Base-by-base conservation (phyloP, 306 rosid genomes). In the Argentina anserina region DNA sequence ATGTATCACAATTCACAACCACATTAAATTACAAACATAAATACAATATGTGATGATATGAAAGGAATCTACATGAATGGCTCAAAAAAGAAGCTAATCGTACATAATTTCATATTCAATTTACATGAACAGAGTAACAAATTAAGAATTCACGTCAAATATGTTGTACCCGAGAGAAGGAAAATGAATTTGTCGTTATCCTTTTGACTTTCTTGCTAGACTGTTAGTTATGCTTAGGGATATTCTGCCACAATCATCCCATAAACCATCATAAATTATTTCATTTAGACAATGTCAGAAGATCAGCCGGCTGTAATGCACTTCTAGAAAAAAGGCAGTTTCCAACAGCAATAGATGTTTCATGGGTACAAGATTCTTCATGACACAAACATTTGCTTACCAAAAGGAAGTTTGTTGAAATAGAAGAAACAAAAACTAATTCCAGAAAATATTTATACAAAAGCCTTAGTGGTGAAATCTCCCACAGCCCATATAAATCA, bases 301-400 rank as follows among this genome's bases (percentile, higher is more conserved):
- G 40, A 50, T 7, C 21, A 69, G 23, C 62, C 3, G 33, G 49
- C 9, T 7, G 45, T 3, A 69, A 18, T 34, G 13, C 8, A 46
- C 37, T 46, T n/a, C n/a, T 20, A 17, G 9, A 42, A 33, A 6
- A 33, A 1, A 21, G 4, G 13, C 13, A 69, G 31, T 33, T 69
- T 69, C 12, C n/a, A 11, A 34, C 58, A 47, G 39, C 33, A 13
- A 21, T n/a, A 12, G 64, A 52, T 37, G 50, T 50, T 56, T 36
- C 36, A 55, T 37, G 65, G 29, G 50, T 5, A 55, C 42, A 37
- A 14, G 64, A 70, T 26, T 70, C 65, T 70, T 17, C 61, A 53
- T 13, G 7, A 37, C 61, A 50, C 58, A 33, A 33, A 49, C 45
- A 37, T 23, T 23, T 52, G 21, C 49, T 36, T 36, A 21, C 64